Percentiles rank a stretch among this genome's conserved stretches.
Conservation (phyloP, 163 green algal species). For the Scenedesmus sp. region DNA sequence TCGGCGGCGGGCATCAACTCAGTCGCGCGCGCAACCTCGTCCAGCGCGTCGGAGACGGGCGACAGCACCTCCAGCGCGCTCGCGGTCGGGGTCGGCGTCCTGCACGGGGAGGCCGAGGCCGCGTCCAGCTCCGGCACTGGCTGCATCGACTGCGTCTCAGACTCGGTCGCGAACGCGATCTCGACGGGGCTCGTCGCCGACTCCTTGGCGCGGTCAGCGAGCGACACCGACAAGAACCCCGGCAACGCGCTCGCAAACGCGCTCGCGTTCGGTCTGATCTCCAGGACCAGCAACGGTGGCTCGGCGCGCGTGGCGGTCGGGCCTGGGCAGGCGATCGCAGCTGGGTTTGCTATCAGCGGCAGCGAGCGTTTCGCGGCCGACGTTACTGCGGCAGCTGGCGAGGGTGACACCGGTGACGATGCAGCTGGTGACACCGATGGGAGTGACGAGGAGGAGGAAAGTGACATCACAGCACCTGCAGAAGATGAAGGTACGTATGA, state of each 20-base stretch:
- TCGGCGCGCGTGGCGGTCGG: slow-evolving; percentile 4
- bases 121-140: not conserved
- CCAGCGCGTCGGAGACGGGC: not conserved
- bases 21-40: not conserved
- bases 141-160: slow-evolving; percentile 10
- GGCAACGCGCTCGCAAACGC: slow-evolving; percentile 36
- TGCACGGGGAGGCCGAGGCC: slow-evolving; percentile 8
- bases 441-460: not conserved
- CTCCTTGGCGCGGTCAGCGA: not conserved
- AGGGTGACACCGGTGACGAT: not conserved
- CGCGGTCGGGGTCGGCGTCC: not conserved
- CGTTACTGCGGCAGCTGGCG: no score
- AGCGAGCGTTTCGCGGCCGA: not conserved
- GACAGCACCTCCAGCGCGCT: not conserved
- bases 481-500: not conserved
- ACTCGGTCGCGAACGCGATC: not conserved
- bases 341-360: slow-evolving; percentile 26
- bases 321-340: slow-evolving; percentile 18
- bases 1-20: slow-evolving; percentile 5
- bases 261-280: slow-evolving; percentile 16
- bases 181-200: slow-evolving; percentile 8
- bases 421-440: no score
- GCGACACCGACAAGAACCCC: slow-evolving; percentile 30
- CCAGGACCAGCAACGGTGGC: slow-evolving; percentile 28
- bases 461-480: not conserved